phyloP scores from a whole-genome alignment of 345 rosid genomes.

The Gossypium bickii region DNA sequence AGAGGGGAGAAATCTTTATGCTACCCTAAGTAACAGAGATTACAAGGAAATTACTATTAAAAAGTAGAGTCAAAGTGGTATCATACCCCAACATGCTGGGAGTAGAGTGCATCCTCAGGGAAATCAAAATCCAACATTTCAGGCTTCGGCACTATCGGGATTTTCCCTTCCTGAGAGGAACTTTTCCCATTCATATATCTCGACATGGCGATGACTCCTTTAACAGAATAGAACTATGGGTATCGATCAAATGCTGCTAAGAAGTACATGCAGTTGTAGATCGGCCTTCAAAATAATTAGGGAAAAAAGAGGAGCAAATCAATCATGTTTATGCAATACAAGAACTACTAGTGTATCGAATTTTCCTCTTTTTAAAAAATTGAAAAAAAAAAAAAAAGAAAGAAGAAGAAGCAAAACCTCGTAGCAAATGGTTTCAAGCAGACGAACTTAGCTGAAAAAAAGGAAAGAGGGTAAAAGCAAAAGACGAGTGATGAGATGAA shows the following conservation, averaged over 20 bases:
- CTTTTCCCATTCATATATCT: constrained; percentile 21
- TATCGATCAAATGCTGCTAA: background rate
- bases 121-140: constrained; percentile 56
- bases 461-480: background rate
- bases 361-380: background rate
- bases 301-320: background rate
- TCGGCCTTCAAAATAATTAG: background rate
- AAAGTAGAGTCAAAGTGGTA: background rate
- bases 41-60: background rate
- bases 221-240: background rate
- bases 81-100: constrained; percentile 45
- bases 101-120: constrained; percentile 31
- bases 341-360: background rate
- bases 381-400: too few species aligned
- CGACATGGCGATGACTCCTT: background rate
- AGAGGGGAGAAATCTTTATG: background rate
- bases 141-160: constrained; percentile 44
- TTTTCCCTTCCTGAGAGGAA: constrained; percentile 29
- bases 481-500: background rate
- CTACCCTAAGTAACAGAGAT: background rate
- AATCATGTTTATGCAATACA: background rate
- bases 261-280: background rate
- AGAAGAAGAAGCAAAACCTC: background rate
- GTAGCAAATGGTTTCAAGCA: background rate
- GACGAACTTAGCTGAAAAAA: background rate